Conservation (phyloP, 2,329 filamentous ascomycete genomes). For the Fusarium citri region DNA sequence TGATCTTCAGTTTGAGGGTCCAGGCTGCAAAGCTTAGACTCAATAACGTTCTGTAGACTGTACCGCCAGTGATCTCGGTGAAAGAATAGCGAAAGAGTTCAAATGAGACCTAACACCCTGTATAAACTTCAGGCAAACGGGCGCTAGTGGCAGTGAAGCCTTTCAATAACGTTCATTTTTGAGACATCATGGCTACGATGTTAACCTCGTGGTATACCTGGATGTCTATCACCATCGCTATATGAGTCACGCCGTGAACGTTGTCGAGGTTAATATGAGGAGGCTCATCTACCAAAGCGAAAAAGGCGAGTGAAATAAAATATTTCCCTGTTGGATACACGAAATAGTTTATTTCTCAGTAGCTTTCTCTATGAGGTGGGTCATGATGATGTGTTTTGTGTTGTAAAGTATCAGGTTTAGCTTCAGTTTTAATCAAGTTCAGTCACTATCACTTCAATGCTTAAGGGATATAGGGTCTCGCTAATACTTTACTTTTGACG, state of each 20-base stretch:
- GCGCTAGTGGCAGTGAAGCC: neutral
- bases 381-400: neutral
- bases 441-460: neutral
- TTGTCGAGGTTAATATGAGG: neutral
- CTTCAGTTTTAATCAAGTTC: neutral
- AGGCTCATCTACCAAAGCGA: too few relatives aligned
- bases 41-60: neutral
- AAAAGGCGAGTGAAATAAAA: too few relatives aligned
- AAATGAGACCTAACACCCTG: neutral
- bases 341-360: neutral
- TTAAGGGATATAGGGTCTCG: too few relatives aligned
- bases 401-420: neutral
- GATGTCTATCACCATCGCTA: neutral
- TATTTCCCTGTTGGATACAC: neutral
- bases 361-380: neutral
- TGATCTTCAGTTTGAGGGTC: neutral
- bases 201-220: neutral
- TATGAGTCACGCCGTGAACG: neutral
- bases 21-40: neutral
- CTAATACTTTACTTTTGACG: too few relatives aligned
- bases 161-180: neutral
- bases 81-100: neutral
- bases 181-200: neutral
- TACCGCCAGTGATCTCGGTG: neutral
- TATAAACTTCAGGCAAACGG: neutral